Evolutionary conservation across 805 yeast species (phyloP).

Genomic region (Candida orba): DNA sequence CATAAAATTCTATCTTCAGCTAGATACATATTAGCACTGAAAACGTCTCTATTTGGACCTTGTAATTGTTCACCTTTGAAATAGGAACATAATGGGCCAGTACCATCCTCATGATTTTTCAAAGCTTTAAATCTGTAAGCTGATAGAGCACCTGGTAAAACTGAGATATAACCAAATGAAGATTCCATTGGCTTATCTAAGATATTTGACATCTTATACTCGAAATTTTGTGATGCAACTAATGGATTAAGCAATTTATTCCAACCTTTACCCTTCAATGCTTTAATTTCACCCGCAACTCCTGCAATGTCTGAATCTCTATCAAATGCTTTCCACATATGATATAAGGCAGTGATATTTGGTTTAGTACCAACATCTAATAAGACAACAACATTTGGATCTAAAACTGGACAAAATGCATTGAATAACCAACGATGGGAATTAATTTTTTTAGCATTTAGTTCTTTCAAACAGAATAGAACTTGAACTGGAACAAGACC

Average conservation of each 20-base stretch:
- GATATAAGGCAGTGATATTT: constrained; percentile 80
- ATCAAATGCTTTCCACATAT: constrained; percentile 96
- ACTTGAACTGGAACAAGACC: constrained; percentile 93
- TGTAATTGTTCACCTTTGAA: constrained; percentile 75
- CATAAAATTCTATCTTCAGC: constrained; percentile 96
- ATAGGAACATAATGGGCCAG: constrained; percentile 85
- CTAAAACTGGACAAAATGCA: constrained; percentile 85
- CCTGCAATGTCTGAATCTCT: constrained; percentile 96
- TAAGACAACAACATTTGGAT: constrained; percentile 84
- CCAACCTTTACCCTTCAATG: constrained; percentile 91
- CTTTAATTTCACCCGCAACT: constrained; percentile 96
- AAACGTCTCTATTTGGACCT: constrained; percentile 59
- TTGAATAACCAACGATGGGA: constrained; percentile 98
- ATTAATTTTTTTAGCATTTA: constrained; percentile 87
- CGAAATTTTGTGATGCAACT: constrained; percentile 94
- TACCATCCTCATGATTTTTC: constrained; percentile 78
- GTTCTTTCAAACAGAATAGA: constrained; percentile 86
- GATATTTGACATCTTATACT: constrained; percentile 94
- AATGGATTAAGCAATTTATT: constrained; percentile 76
- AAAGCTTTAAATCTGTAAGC: constrained; percentile 90
- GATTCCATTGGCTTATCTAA: constrained; percentile 92
- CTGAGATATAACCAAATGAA: constrained; percentile 86
- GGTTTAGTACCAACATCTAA: constrained; percentile 98
- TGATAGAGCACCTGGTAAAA: constrained; percentile 91
- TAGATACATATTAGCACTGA: constrained; percentile 92